Evolutionary conservation across 78 protist genomes (phyloP).

Genomic region (Speleostelium caveatum): DNA sequence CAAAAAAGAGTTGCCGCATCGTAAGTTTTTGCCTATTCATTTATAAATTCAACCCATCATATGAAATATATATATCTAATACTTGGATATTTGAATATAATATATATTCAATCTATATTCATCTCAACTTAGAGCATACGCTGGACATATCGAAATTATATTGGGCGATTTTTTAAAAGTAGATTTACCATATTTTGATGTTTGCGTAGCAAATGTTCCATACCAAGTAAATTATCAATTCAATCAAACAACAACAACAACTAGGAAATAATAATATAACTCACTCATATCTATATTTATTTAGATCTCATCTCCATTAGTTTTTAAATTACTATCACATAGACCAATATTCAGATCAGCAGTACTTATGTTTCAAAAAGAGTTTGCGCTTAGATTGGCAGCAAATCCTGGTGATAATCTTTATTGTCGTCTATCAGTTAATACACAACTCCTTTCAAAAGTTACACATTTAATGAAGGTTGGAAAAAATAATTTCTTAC

Average conservation of each 20-base stretch:
- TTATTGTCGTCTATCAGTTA: constrained; percentile 98
- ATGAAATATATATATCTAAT: too few relatives aligned
- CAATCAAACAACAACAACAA: background rate
- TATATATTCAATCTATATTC: too few relatives aligned
- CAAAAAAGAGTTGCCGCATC: constrained; percentile 96
- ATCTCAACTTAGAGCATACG: constrained; percentile 66
- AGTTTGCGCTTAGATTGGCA: constrained; percentile 98
- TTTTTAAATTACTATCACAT: constrained; percentile 97
- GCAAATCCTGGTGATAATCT: constrained; percentile 97
- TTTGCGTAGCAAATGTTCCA: constrained; percentile 99
- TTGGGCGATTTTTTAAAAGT: constrained; percentile 94
- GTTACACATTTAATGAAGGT: constrained; percentile 95
- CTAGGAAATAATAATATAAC: background rate
- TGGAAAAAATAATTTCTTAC: constrained; percentile 95
- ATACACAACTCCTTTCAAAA: constrained; percentile 94
- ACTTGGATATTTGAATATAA: too few relatives aligned
- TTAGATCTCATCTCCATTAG: constrained; percentile 98
- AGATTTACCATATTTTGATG: constrained; percentile 97
- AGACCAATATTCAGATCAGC: constrained; percentile 95
- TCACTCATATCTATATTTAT: background rate
- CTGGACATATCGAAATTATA: constrained; percentile 85
- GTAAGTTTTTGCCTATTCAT: constrained; percentile 23
- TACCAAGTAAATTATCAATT: constrained; percentile 86
- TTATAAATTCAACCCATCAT: too few relatives aligned
- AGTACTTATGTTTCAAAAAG: constrained; percentile 98